Evolutionary conservation across 306 rosid species (phyloP).

Genomic region (Crotalaria pallida): DNA sequence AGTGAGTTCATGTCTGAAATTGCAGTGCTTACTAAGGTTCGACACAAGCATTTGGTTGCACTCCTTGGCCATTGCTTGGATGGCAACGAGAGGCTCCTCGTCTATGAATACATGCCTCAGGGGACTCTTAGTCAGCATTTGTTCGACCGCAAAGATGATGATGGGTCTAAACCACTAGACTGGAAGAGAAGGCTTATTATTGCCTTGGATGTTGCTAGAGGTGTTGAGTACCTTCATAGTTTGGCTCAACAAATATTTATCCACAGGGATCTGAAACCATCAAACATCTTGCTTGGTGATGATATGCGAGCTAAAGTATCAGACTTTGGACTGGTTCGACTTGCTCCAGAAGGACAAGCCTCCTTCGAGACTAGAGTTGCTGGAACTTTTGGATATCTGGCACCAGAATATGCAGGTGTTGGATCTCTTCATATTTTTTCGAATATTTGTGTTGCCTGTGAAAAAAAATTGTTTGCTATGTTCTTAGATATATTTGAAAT

Average conservation of each 20-base stretch:
- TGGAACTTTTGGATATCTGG: constrained; percentile 93
- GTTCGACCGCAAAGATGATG: constrained; percentile 54
- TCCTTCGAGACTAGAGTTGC: constrained; percentile 82
- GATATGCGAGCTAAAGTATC: constrained; percentile 91
- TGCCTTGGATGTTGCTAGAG: constrained; percentile 95
- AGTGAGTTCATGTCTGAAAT: constrained; percentile 77
- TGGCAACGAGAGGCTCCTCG: constrained; percentile 87
- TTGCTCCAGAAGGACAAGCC: constrained; percentile 81
- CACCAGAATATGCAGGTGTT: constrained; percentile 98
- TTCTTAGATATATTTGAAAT: neutral
- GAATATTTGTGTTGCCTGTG: neutral
- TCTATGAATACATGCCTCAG: constrained; percentile 91
- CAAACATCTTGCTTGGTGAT: constrained; percentile 90
- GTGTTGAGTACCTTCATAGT: constrained; percentile 82
- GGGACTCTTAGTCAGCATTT: constrained; percentile 79
- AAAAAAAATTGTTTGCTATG: neutral
- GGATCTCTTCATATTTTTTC: neutral
- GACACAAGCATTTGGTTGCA: constrained; percentile 81
- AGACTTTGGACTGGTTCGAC: constrained; percentile 92
- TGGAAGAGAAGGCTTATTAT: constrained; percentile 80
- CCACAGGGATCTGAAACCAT: constrained; percentile 90
- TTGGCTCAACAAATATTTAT: constrained; percentile 85
- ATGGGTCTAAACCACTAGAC: constrained; percentile 55
- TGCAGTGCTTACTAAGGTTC: constrained; percentile 78
- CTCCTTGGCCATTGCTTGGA: constrained; percentile 86